These are phyloP conservation scores for Termitomyces sp. DNA, from an alignment of 768 basidiomycete genomes.

Conservation along the genomic window DNA sequence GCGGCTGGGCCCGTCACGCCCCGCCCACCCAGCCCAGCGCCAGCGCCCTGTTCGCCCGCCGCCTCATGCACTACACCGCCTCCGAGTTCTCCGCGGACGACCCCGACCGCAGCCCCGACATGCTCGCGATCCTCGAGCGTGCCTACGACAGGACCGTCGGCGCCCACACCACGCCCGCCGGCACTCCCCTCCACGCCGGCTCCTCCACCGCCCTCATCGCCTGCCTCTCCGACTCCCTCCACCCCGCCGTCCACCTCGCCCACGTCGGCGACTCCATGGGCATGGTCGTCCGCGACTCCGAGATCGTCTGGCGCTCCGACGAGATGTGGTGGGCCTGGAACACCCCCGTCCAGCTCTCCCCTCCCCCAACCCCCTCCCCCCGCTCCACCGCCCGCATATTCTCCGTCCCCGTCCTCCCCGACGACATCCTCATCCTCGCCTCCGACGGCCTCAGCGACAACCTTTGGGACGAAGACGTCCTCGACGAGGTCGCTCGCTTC, in stretches of 20 bases:
- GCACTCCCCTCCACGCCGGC: slow-evolving; percentile 44
- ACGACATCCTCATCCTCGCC: slow-evolving; percentile 78
- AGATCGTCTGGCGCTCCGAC: slow-evolving; percentile 78
- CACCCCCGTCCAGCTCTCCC: slow-evolving; percentile 40
- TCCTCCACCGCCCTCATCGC: slow-evolving; percentile 68
- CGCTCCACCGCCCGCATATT: slow-evolving; percentile 60
- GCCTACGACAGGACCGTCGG: slow-evolving; percentile 64
- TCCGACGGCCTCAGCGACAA: slow-evolving; percentile 83
- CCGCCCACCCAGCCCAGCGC: slow-evolving; percentile 19
- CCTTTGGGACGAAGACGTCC: slow-evolving; percentile 81
- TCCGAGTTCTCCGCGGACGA: slow-evolving; percentile 39
- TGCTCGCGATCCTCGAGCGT: slow-evolving; percentile 61
- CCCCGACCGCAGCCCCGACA: slow-evolving; percentile 62
- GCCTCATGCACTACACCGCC: slow-evolving; percentile 84
- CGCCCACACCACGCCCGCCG: slow-evolving; percentile 41
- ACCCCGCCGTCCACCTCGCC: slow-evolving; percentile 70
- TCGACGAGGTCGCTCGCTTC: slow-evolving; percentile 73
- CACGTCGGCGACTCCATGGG: slow-evolving; percentile 88
- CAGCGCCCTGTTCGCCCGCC: slow-evolving; percentile 60
- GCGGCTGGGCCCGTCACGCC: slow-evolving; percentile 56
- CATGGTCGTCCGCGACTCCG: slow-evolving; percentile 74
- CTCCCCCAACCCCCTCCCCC: slow-evolving; percentile 2
- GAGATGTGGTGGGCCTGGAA: slow-evolving; percentile 88
- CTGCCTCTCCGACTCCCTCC: slow-evolving; percentile 41
- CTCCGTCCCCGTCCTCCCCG: slow-evolving; percentile 59